Evolutionary conservation across 2,329 filamentous ascomycete species (phyloP), one percentile per base, ranked within the genome.

Genomic region (Colletotrichum cuscutae): DNA sequence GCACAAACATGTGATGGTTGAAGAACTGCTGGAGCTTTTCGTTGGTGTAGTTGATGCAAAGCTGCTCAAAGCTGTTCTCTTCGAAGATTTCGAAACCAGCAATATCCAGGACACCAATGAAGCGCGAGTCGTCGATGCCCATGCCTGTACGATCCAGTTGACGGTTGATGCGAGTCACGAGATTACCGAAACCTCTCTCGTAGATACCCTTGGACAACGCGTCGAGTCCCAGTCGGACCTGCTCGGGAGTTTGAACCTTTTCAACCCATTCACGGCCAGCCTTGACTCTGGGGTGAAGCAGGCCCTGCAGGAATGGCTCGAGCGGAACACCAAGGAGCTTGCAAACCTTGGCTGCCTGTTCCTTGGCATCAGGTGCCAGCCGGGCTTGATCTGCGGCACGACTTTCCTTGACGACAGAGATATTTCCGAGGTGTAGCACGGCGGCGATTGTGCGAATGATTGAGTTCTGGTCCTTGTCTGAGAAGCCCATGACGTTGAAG

Each of bases 41-140:
- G 83, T 99, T 99, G 74, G 97, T 98, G 84, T 99, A 99, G 84
- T 99, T 99, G 88, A 99, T 99, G 86, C 97, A 99, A 6, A 99
- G 89, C 82, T 99, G 97, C 82, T 99, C 97, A 79, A 99, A 99
- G 86, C 96, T 98, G 86, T 99, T 99, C 79, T 94, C 90, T 77
- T 99, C 95, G 78, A 99, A 99, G 72, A 99, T 99, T 80, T 99
- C 97, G 82, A 99, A 99, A 73, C 97, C 97, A 75, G 97, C 97
- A 82, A 99, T 99, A 90, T 99, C 97, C 54, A 99, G 91, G 9
- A 99, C 97, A 66, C 97, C 97, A 76, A 99, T 99, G 83, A 99
- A 99, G 78, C 94, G 93, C 1, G 94, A 95, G 79, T 98, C 95
- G 72, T 99, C 95, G 61, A 91, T 87, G 11, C 91, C 91, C 80